A percentile compares a stretch with the other conserved stretches of the same genome.
Conservation (phyloP, 768 basidiomycete genomes). For the Sporobolomyces phaffii region DNA sequence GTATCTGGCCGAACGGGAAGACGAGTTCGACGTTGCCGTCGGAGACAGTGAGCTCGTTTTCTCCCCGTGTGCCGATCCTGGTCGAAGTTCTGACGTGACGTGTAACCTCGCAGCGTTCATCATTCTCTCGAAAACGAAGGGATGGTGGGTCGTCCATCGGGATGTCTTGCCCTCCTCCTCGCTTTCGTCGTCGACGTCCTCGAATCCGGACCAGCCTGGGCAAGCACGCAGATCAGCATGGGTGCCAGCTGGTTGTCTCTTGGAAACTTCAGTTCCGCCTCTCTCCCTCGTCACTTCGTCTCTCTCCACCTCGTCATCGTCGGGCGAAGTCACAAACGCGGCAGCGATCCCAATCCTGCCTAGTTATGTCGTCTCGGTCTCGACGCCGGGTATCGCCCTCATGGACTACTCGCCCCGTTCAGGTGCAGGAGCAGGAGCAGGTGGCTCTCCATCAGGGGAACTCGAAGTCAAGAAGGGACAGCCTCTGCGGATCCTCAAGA, state of each 20-base stretch:
- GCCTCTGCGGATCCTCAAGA: conserved; percentile 82
- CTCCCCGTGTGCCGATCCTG: conserved; percentile 1
- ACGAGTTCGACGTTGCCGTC: conserved; percentile 97
- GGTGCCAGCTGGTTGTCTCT: conserved; percentile 94
- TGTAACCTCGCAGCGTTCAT: too few species aligned
- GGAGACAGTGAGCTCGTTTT: conserved; percentile 51
- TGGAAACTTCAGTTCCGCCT: conserved; percentile 87
- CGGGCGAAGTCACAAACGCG: conserved; percentile 16
- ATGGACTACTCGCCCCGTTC: conserved; percentile 79
- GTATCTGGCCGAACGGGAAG: conserved; percentile 96
- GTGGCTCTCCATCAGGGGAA: conserved; percentile 60
- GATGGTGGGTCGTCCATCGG: conserved; percentile 98
- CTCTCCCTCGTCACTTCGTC: conserved; percentile 60
- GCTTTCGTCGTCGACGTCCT: conserved; percentile 58
- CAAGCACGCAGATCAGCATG: conserved; percentile 82
- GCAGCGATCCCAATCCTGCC: conserved; percentile 76
- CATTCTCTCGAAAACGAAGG: conserved; percentile 57
- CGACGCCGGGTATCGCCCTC: conserved; percentile 89
- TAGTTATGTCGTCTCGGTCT: conserved; percentile 87
- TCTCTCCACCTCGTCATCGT: not conserved
- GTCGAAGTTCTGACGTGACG: too few species aligned
- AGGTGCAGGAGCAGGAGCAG: conserved; percentile 54
- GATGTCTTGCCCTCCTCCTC: conserved; percentile 65
- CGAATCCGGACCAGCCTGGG: conserved; percentile 54
- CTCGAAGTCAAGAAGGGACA: conserved; percentile 84